Evolutionary conservation across 1,284 basidiomycete genomes (phyloP).

Genomic region (Ustilago lituana): DNA sequence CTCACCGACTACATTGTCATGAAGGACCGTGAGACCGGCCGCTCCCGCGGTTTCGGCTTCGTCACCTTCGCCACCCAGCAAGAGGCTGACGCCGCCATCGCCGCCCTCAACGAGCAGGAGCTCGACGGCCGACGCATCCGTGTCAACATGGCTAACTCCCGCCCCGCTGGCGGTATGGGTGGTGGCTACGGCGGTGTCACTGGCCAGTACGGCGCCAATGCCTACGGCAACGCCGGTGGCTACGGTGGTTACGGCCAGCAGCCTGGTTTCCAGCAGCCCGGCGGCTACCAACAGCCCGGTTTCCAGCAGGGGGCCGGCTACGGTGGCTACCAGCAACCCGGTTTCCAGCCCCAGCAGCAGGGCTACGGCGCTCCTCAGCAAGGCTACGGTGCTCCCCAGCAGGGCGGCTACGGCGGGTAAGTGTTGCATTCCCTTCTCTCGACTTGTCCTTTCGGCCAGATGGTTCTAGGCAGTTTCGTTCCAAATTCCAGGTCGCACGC

Average conservation of each 20-base stretch:
- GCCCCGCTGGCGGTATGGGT: slow-evolving; percentile 69
- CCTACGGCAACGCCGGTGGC: slow-evolving; percentile 52
- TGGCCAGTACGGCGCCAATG: slow-evolving; percentile 64
- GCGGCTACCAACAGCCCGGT: slow-evolving; percentile 17
- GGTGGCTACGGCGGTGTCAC: slow-evolving; percentile 63
- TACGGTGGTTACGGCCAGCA: slow-evolving; percentile 51
- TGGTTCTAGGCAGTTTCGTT: slow-evolving; percentile 13
- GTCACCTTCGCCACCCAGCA: slow-evolving; percentile 71
- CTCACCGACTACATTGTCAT: slow-evolving; percentile 74
- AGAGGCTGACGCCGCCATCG: slow-evolving; percentile 85
- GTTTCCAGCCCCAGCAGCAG: slow-evolving; percentile 35
- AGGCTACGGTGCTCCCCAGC: slow-evolving; percentile 41
- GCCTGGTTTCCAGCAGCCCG: slow-evolving; percentile 48
- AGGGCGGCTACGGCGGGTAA: slow-evolving; percentile 53
- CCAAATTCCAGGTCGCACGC: slow-evolving; percentile 1
- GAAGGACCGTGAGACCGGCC: slow-evolving; percentile 95
- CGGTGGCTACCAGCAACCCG: slow-evolving; percentile 9
- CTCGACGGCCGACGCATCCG: slow-evolving; percentile 89
- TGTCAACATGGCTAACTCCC: slow-evolving; percentile 92
- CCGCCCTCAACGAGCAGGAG: slow-evolving; percentile 84
- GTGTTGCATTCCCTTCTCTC: slow-evolving; percentile 7
- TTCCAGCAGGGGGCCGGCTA: neutral
- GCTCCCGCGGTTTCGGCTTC: slow-evolving; percentile 91
- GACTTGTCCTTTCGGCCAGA: neutral
- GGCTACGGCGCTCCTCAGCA: slow-evolving; percentile 21